Percentiles rank a stretch among this genome's conserved stretches.
Conservation (phyloP, 305 asterid genomes). For the Caryopteris hybrid region DNA sequence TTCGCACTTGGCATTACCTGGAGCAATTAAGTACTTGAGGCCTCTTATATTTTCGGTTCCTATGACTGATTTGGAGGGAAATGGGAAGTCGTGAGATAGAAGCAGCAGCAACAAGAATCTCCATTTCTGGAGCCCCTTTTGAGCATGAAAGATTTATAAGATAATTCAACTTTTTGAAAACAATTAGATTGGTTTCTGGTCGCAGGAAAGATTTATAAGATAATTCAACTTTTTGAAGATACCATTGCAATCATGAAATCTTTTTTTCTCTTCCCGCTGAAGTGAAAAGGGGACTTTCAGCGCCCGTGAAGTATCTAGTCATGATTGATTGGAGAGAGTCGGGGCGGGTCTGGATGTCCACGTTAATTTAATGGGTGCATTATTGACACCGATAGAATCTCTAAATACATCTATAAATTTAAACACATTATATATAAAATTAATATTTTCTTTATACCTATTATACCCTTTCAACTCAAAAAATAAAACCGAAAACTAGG, state of each 20-base stretch:
- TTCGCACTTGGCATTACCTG: slow-evolving; percentile 13
- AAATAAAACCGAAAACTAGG: too few species aligned
- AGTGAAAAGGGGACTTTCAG: too few species aligned
- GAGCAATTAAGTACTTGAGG: slow-evolving; percentile 26
- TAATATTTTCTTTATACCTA: too few species aligned
- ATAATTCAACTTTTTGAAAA: not conserved
- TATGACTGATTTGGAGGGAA: slow-evolving; percentile 1
- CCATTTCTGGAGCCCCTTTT: slow-evolving; percentile 16
- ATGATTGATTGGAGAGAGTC: too few species aligned
- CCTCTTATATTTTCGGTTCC: slow-evolving; percentile 5
- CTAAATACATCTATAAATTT: too few species aligned
- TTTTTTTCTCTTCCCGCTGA: too few species aligned
- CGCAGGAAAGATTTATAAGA: not conserved
- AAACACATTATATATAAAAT: too few species aligned
- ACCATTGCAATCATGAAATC: not conserved
- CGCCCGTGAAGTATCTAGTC: too few species aligned
- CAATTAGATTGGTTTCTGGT: not conserved
- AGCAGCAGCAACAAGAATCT: slow-evolving; percentile 26
- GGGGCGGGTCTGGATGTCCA: too few species aligned
- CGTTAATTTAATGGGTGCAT: too few species aligned
- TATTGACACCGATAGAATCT: too few species aligned
- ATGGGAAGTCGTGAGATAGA: slow-evolving; percentile 15
- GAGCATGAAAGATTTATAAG: not conserved
- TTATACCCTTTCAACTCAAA: too few species aligned
- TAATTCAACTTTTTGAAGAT: not conserved